These are phyloP conservation scores for Massariosphaeria phaeospora DNA, from an alignment of 495 filamentous ascomycete species.

Conservation along the genomic window DNA sequence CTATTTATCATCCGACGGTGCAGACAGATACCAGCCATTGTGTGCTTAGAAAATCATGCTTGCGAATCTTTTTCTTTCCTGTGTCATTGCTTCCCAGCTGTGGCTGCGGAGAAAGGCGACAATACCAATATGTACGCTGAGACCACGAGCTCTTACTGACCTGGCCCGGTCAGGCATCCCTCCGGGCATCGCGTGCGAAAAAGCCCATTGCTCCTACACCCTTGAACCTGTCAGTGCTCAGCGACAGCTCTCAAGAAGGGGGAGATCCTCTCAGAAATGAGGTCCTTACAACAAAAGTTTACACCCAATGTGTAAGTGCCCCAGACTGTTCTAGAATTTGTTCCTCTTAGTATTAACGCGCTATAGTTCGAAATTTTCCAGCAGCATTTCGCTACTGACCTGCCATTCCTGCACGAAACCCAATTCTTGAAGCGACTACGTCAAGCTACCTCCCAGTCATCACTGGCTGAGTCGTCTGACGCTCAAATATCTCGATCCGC, in stretches of 20 bases:
- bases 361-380: constrained; percentile 72
- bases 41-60: no score
- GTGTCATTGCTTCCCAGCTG: no score
- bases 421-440: constrained; percentile 60
- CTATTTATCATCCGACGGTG: no score
- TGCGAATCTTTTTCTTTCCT: no score
- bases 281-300: constrained; percentile 48
- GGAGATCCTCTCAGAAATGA: constrained; percentile 19
- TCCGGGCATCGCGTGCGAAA: background rate
- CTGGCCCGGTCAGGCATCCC: background rate
- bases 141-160: no score
- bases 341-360: constrained; percentile 18
- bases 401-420: constrained; percentile 79
- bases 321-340: background rate
- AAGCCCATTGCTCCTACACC: background rate
- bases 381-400: constrained; percentile 72
- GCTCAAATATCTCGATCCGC: background rate
- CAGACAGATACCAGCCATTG: no score
- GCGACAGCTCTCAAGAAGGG: constrained; percentile 19
- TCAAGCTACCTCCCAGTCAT: constrained; percentile 43
- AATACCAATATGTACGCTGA: no score
- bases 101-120: no score
- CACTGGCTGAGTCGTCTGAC: constrained; percentile 31
- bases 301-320: constrained; percentile 41
- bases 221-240: background rate